Conservation (phyloP, 805 yeast species). For the Sugiyamaella qingdaonensis region DNA sequence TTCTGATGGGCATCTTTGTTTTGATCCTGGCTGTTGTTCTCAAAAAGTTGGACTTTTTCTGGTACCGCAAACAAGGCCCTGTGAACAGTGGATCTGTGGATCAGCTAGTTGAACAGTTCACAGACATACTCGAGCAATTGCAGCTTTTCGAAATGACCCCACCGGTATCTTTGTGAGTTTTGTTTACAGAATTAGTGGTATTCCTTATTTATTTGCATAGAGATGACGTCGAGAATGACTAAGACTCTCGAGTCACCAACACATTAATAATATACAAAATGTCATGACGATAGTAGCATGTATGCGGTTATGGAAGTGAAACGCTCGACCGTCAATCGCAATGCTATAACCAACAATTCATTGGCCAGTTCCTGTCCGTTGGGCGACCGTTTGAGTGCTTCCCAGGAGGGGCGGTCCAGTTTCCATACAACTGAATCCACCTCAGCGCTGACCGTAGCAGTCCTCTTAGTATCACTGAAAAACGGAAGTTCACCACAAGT, state of each 20-base stretch:
- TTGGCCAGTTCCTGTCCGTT: conserved; percentile 53
- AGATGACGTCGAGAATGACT: neutral
- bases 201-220: neutral
- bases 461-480: conserved; percentile 36
- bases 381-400: conserved; percentile 37
- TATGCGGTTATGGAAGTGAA: conserved; percentile 74
- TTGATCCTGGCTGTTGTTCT: conserved; percentile 15
- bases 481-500: conserved; percentile 63
- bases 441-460: conserved; percentile 53
- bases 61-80: neutral
- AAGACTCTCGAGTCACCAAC: neutral
- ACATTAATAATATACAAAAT: conserved; percentile 1
- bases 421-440: conserved; percentile 67
- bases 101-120: neutral
- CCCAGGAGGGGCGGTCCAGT: conserved; percentile 45
- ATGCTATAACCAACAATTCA: conserved; percentile 59
- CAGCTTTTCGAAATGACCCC: neutral
- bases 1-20: conserved; percentile 8
- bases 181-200: neutral
- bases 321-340: conserved; percentile 63
- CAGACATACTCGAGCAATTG: neutral
- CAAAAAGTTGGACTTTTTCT: neutral
- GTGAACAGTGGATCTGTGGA: neutral
- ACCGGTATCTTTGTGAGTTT: neutral
- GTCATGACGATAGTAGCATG: conserved; percentile 51